Evolutionary conservation across 2,329 filamentous ascomycete genomes (phyloP).

Genomic region (Pyrenophora teres): DNA sequence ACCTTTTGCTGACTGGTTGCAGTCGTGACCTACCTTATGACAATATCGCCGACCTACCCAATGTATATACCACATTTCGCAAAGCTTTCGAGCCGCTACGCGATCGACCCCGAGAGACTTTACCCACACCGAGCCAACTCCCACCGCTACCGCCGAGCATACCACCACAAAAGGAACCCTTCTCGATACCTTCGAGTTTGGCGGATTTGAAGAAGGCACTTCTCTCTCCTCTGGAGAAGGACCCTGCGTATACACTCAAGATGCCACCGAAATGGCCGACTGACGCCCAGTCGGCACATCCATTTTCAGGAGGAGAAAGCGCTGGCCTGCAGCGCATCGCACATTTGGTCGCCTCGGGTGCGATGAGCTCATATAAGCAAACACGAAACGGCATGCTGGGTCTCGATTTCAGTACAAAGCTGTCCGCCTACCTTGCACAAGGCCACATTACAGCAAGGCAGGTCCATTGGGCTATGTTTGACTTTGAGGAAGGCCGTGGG

Average conservation of each 20-base stretch:
- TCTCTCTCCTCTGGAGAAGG: slow-evolving; percentile 60
- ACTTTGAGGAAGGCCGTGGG: slow-evolving; percentile 68
- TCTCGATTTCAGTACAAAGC: slow-evolving; percentile 73
- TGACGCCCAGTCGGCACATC: slow-evolving; percentile 63
- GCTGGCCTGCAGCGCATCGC: slow-evolving; percentile 62
- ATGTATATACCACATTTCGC: slow-evolving; percentile 76
- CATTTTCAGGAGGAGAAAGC: slow-evolving; percentile 70
- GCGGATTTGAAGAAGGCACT: slow-evolving; percentile 61
- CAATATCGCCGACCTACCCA: slow-evolving; percentile 65
- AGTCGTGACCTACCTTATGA: slow-evolving; percentile 70
- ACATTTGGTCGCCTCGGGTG: slow-evolving; percentile 64
- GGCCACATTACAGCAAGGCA: slow-evolving; percentile 75
- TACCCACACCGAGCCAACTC: slow-evolving; percentile 62
- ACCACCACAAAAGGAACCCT: slow-evolving; percentile 65
- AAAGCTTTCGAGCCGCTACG: slow-evolving; percentile 74
- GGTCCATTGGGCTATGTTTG: slow-evolving; percentile 69
- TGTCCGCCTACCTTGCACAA: slow-evolving; percentile 73
- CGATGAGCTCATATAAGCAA: slow-evolving; percentile 68
- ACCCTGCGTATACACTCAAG: slow-evolving; percentile 51
- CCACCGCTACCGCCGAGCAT: slow-evolving; percentile 63
- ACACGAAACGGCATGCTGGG: slow-evolving; percentile 75
- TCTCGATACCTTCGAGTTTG: slow-evolving; percentile 63
- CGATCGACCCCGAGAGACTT: slow-evolving; percentile 62
- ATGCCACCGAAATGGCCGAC: slow-evolving; percentile 60
- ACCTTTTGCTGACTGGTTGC: slow-evolving; percentile 9